Evolutionary conservation across 768 basidiomycete species (phyloP), one percentile per base, ranked within the genome.

Genomic region (Hydnomerulius pinastri): DNA sequence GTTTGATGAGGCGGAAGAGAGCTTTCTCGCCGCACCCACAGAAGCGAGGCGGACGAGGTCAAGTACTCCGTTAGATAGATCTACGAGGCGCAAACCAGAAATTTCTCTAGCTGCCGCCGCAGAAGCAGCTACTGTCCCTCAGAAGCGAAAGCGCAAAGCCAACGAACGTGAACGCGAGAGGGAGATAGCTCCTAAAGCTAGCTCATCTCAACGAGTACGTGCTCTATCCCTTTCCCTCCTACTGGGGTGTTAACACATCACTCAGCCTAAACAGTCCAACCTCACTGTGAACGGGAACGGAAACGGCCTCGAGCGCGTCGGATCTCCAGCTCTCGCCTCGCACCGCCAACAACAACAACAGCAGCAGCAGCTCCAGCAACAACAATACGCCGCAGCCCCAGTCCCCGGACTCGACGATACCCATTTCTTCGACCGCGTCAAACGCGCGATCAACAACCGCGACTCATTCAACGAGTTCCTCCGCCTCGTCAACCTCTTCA

Each of bases 381-480:
- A 55, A 12, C 58, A 53, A 20, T 62, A 64, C 28, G 44, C 42
- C 47, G 53, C 60, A 0, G 32, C 63, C 1, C 47, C 62, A 4
- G 41, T 55, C 17, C 56, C 63, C 6, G 64, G 55, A 27, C 60
- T 55, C n/a, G 80, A 84, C 23, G 86, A 93, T 43, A 76, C 80
- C 3, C 86, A 86, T 47, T 98, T 98, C 72, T 99, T 99, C 66
- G 94, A 97, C 51, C 87, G 88, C 23, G 92, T 98, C 42, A 87
- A 85, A 60, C 81, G 81, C 13, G 75, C 79, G 1, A 72, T 92
- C 37, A 85, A 87, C 48, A 85, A 79, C 54, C 77, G 86, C 11
- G 88, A 91, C 41, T 82, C 84, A 1, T 92, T 89, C 70, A 92
- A 94, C 66, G 97, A 98, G 69, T 98, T 99, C 71, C 73, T 99